Evolutionary conservation across 2,329 filamentous ascomycete genomes (phyloP), one percentile per base, ranked within the genome.

Genomic region (Myriosclerotinia scirpicola): DNA sequence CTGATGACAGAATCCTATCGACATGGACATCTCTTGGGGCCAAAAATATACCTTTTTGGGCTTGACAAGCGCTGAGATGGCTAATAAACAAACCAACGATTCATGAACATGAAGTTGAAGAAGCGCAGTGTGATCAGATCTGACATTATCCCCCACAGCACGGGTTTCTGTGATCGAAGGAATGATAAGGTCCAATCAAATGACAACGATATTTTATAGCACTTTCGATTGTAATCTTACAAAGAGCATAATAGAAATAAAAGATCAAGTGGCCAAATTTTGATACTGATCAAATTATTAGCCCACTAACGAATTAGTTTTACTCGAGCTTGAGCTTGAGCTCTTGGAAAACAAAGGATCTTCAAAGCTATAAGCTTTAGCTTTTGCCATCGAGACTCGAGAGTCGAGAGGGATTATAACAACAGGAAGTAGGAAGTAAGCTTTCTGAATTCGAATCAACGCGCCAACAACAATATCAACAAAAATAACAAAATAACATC

Each of bases 21-120:
- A 34, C 6, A 34, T 34, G 30, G 44, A n/a, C n/a, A 46, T 59
- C 42, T 44, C 42, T 59, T 22, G 20, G 56, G 9, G 22, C 46
- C 56, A 48, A 48, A 14, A 36, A 59, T 48, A 22, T 48, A 59
- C 56, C n/a, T 46, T 59, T 34, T 40, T 17, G 17, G 56, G 40
- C n/a, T 59, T 59, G 55, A 46, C 55, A 59, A 46, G 56, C 42
- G 42, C 56, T 46, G 26, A 22, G 55, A 58, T 58, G 55, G 26
- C 30, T 7, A 26, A 44, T 58, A 15, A 17, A 42, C 30, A 30
- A 26, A 26, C 26, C 26, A 26, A 26, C 26, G 26, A 26, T 26
- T 26, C 26, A 26, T 26, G 26, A 26, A 26, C 26, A 26, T 26
- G 26, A 26, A 26, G 26, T 26, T 26, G 42, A 60, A 22, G 56